Percentiles rank a stretch among this genome's conserved stretches.
phyloP scores from a whole-genome alignment of 2,329 filamentous ascomycete genomes.

The Rhexocercosporidium sp. region DNA sequence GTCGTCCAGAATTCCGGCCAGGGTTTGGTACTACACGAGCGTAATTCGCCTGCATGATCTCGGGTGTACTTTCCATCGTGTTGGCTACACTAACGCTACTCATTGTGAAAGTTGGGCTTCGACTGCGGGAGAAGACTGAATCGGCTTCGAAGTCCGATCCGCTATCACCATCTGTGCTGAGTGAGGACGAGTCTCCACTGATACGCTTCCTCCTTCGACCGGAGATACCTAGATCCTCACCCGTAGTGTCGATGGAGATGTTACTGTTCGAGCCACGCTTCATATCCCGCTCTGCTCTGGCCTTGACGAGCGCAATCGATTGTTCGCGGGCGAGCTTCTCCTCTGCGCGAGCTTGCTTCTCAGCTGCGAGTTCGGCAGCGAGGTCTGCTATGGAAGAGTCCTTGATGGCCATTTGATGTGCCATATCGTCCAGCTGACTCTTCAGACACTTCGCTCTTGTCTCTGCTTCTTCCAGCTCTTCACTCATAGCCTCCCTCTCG shows the following conservation, averaged over 20 bases:
- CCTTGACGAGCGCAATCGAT: constrained; percentile 35
- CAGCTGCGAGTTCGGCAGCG: constrained; percentile 55
- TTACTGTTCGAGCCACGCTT: constrained; percentile 7
- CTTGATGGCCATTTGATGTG: constrained; percentile 56
- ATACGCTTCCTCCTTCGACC: constrained; percentile 10
- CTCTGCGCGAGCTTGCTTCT: constrained; percentile 49
- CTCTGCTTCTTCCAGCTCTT: constrained; percentile 62
- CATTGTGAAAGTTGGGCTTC: constrained; percentile 57
- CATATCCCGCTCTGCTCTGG: constrained; percentile 23
- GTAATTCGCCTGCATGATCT: constrained; percentile 32
- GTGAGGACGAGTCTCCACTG: constrained; percentile 46
- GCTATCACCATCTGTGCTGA: constrained; percentile 60
- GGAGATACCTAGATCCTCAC: constrained; percentile 39
- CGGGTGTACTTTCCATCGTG: constrained; percentile 28
- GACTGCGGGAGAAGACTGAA: constrained; percentile 65
- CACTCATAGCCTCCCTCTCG: constrained; percentile 58
- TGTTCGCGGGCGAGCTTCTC: constrained; percentile 41
- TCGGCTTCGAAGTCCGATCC: constrained; percentile 56
- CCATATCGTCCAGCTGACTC: constrained; percentile 65
- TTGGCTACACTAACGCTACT: constrained; percentile 20
- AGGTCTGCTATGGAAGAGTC: constrained; percentile 56
- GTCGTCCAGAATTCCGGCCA: constrained; percentile 31
- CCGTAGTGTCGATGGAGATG: constrained; percentile 20
- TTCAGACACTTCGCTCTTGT: constrained; percentile 59
- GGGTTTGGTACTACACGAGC: constrained; percentile 29